Conservation (phyloP, 148 eudicot genomes). For the Rhododendron ovatum region DNA sequence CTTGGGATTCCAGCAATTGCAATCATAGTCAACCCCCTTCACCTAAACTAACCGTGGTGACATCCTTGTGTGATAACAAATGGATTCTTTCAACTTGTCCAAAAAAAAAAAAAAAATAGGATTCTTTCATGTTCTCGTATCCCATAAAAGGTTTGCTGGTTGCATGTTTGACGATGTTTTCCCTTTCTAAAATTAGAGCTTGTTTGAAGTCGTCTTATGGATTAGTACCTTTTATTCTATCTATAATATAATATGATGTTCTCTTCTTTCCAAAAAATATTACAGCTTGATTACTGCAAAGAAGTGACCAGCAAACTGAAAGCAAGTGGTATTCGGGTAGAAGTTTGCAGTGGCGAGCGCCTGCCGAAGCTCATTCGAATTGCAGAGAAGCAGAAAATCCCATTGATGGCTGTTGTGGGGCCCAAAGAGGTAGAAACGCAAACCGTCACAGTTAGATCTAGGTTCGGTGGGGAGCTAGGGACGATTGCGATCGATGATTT, state of each 20-base stretch:
- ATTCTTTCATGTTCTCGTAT: background rate
- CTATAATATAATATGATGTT: background rate
- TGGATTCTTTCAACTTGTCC: too few relatives aligned
- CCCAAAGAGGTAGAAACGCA: slow-evolving; percentile 77
- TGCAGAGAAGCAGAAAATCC: slow-evolving; percentile 86
- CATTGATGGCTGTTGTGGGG: slow-evolving; percentile 90
- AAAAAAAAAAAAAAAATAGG: too few relatives aligned
- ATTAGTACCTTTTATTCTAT: background rate
- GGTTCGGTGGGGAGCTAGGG: slow-evolving; percentile 84
- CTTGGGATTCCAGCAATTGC: background rate
- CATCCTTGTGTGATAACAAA: background rate
- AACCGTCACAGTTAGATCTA: slow-evolving; percentile 80
- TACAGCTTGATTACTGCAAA: slow-evolving; percentile 67
- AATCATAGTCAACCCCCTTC: background rate
- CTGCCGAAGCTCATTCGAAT: slow-evolving; percentile 83
- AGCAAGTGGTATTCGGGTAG: slow-evolving; percentile 68
- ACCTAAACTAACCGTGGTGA: background rate
- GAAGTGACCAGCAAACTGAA: slow-evolving; percentile 54
- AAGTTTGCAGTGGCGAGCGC: slow-evolving; percentile 88
- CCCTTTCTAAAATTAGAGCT: background rate
- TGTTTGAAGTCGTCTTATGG: background rate
- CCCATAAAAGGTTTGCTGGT: background rate
- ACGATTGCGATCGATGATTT: slow-evolving; percentile 64
- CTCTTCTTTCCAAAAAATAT: background rate
- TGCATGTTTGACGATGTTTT: background rate